Conservation (phyloP, 1,139 yeast species). For the Geotrichum europaeum region DNA sequence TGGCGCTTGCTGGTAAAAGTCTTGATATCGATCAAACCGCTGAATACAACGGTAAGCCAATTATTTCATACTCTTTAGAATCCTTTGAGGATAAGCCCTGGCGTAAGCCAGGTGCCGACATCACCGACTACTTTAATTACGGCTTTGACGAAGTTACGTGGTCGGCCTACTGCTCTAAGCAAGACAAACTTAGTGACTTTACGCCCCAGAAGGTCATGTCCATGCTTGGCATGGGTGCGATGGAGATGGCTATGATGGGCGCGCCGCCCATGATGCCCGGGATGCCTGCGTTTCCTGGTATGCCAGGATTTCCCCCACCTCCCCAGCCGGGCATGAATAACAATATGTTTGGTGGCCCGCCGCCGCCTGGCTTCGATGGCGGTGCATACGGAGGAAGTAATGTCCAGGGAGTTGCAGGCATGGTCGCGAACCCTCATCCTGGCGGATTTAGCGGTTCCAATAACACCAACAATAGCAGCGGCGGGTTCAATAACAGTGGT, state of each 20-base stretch:
- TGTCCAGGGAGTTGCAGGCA: slow-evolving; percentile 15
- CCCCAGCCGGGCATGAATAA: slow-evolving; percentile 23
- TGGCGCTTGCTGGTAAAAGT: slow-evolving; percentile 18
- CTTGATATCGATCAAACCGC: slow-evolving; percentile 78
- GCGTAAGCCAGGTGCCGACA: slow-evolving; percentile 95
- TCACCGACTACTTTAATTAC: slow-evolving; percentile 88
- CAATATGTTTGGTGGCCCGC: slow-evolving; percentile 17
- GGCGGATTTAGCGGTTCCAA: slow-evolving; percentile 4
- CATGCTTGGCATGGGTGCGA: slow-evolving; percentile 24
- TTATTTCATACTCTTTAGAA: slow-evolving; percentile 78
- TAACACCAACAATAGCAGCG: background rate
- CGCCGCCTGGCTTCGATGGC: slow-evolving; percentile 14
- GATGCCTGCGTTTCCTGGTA: slow-evolving; percentile 34
- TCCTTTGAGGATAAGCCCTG: slow-evolving; percentile 91
- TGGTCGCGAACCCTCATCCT: slow-evolving; percentile 11
- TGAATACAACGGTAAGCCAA: slow-evolving; percentile 71
- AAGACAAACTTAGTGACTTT: slow-evolving; percentile 74
- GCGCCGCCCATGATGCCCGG: slow-evolving; percentile 17
- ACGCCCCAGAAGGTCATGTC: slow-evolving; percentile 48
- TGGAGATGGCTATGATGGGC: slow-evolving; percentile 21
- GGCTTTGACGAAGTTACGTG: slow-evolving; percentile 96
- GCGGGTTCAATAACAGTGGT: background rate
- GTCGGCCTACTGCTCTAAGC: slow-evolving; percentile 88
- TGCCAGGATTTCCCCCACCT: slow-evolving; percentile 30
- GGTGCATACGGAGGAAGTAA: slow-evolving; percentile 16